Evolutionary conservation across 1,284 basidiomycete species (phyloP), one percentile per base, ranked within the genome.

Genomic region (Fomitopsis pinicola): DNA sequence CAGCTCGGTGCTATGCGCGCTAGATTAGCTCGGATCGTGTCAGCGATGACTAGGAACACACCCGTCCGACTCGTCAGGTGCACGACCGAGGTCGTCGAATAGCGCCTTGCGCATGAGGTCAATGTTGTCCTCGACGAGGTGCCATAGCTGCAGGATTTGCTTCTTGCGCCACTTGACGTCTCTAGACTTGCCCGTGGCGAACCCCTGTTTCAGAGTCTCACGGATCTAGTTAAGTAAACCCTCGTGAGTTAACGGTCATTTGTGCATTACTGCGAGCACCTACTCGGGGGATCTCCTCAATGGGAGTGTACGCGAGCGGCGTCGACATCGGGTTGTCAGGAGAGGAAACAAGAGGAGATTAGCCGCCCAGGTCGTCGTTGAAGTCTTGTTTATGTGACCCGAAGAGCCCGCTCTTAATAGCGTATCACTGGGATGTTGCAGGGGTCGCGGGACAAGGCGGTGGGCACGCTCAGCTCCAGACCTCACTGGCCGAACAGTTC

Each of bases 81-180:
- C 84, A 45, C 86, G 78, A 1, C 86, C 86, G 12, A 91, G 72
- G 66, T 91, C 89, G 12, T 74, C 66, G 1, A 69, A 69, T 57
- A 88, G 70, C 0, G 88, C 76, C 19, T 82, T 76, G 53, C 82
- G 79, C 65, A 90, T 82, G n/a, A 72, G 77, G 40, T 80, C 71
- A 8, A 75, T 66, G 68, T 91, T 89, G 71, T 91, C 89, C 67
- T 87, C 78, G 67, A 91, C 26, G 64, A 89, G 73, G 67, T 89
- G 88, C 14, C 76, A 82, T 14, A 91, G 79, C 66, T 87, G 82
- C 10, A 85, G 78, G 19, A 91, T 77, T 69, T 89, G 87, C 55
- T 83, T 81, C 72, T 85, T 89, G 65, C 89, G 78, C 67, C 82
- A 88, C 12, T 77, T 79, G 53, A 90, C 75, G 15, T 81, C 75